Percentiles rank a stretch among this genome's conserved stretches.
Evolutionary conservation across 352 stramenopile genomes (phyloP).

Genomic region (Phytophthora pistaciae): DNA sequence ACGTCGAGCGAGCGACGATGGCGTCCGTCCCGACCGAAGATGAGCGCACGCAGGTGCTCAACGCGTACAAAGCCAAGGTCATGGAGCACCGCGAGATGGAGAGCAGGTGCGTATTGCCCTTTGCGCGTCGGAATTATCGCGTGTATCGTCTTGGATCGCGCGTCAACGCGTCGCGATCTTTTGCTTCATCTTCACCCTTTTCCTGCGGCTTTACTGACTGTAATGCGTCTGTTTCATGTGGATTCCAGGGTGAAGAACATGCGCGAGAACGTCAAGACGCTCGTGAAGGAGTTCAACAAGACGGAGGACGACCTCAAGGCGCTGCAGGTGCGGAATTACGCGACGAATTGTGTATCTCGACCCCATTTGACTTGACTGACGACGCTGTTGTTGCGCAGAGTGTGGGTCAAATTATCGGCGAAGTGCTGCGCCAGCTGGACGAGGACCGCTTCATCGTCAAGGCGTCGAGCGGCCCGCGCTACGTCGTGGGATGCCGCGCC

Average conservation of each 20-base stretch:
- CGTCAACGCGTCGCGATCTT: conserved; percentile 22
- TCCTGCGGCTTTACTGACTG: conserved; percentile 5
- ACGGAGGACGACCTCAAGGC: conserved; percentile 99
- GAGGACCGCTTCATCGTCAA: conserved; percentile 99
- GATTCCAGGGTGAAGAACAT: conserved; percentile 94
- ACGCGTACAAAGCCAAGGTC: conserved; percentile 97
- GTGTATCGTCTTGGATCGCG: conserved; percentile 2
- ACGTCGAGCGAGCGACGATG: conserved; percentile 42
- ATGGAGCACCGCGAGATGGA: conserved; percentile 97
- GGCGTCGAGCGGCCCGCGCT: conserved; percentile 97
- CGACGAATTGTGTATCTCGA: background rate
- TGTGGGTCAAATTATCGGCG: conserved; percentile 99
- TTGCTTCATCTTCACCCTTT: conserved; percentile 4
- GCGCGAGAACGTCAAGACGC: conserved; percentile 95
- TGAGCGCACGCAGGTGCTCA: conserved; percentile 94
- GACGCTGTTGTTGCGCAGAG: conserved; percentile 76
- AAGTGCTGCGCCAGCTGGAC: conserved; percentile 98
- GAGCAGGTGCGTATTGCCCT: conserved; percentile 73
- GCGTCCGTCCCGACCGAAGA: conserved; percentile 75
- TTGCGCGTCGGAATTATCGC: background rate
- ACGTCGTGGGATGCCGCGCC: conserved; percentile 97
- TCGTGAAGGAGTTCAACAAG: conserved; percentile 98
- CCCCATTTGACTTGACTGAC: conserved; percentile 7
- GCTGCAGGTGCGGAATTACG: conserved; percentile 61
- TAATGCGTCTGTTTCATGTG: conserved; percentile 8